phyloP scores from a whole-genome alignment of 495 filamentous ascomycete species.

The Penicillium bovifimosum region DNA sequence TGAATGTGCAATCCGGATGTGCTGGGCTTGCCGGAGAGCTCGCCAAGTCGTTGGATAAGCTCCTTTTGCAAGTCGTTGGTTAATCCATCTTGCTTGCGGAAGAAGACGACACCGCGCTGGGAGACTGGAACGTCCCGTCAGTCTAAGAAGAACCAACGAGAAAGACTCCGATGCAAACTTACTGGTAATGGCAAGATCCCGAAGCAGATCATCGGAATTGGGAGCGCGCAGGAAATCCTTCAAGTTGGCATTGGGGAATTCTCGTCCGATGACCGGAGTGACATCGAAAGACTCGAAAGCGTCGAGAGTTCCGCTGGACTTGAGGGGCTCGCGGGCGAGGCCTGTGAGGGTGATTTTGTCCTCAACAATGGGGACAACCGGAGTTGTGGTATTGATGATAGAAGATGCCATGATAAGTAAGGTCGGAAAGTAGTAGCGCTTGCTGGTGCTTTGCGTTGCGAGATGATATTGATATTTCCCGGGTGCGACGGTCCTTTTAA shows the following conservation, averaged over 20 bases:
- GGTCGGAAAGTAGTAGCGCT: background rate
- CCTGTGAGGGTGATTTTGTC: constrained; percentile 12
- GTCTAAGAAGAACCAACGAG: background rate
- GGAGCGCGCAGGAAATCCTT: constrained; percentile 54
- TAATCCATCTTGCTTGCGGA: constrained; percentile 65
- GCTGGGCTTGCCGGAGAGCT: constrained; percentile 57
- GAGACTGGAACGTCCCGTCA: constrained; percentile 51
- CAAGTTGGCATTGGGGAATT: constrained; percentile 55
- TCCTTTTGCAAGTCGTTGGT: constrained; percentile 63
- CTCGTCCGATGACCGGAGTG: constrained; percentile 63
- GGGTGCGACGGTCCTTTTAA: background rate
- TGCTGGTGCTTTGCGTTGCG: background rate
- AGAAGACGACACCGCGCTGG: constrained; percentile 75
- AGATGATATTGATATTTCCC: background rate
- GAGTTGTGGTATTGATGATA: constrained; percentile 12
- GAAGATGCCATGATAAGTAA: constrained; percentile 22
- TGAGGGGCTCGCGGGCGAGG: constrained; percentile 36
- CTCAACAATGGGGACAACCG: constrained; percentile 17
- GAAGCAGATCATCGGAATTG: constrained; percentile 61
- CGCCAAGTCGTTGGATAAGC: constrained; percentile 58
- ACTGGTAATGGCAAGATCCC: constrained; percentile 65
- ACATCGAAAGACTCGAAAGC: constrained; percentile 56
- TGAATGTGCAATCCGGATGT: constrained; percentile 70
- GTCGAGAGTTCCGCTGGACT: constrained; percentile 50
- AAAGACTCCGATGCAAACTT: background rate